A percentile compares a stretch with the other conserved stretches of the same genome.
Evolutionary conservation across 2,329 filamentous ascomycete species (phyloP).

Genomic region (Myotisia sp.): DNA sequence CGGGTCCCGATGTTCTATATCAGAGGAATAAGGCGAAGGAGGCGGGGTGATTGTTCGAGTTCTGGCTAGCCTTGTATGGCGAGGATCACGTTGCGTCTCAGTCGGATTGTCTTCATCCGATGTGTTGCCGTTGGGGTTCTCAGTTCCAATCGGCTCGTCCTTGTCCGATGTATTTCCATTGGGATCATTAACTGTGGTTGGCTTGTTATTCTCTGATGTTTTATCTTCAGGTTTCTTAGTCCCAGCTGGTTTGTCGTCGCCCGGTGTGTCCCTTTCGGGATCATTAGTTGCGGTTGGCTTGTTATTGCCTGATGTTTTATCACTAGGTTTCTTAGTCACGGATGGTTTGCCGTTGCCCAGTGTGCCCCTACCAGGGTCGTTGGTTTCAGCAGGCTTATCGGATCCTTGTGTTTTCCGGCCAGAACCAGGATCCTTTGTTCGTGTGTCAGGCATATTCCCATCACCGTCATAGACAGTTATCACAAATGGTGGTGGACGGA

Average conservation of each 20-base stretch:
- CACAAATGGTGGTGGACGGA: slow-evolving; percentile 7
- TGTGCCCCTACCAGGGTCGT: background rate
- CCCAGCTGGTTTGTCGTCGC: background rate
- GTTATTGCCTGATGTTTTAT: background rate
- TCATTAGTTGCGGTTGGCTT: background rate
- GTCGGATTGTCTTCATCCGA: background rate
- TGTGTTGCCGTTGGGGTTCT: no score
- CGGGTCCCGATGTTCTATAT: background rate
- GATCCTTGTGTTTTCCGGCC: background rate
- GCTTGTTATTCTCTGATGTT: background rate
- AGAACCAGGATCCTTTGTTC: background rate
- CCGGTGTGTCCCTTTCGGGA: background rate
- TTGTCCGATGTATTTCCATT: background rate
- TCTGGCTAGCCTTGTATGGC: background rate
- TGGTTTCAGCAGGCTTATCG: background rate
- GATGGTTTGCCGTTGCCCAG: background rate
- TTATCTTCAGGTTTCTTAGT: background rate
- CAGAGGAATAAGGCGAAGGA: background rate
- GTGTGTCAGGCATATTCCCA: background rate
- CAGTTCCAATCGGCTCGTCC: no score
- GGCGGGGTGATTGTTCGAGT: slow-evolving; percentile 6
- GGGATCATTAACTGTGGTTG: background rate
- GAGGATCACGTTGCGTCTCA: background rate
- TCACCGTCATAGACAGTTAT: slow-evolving; percentile 1
- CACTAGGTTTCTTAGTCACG: background rate